Conservation (phyloP, 192 early-diverging fungal genomes). For the Endogone sp. region DNA sequence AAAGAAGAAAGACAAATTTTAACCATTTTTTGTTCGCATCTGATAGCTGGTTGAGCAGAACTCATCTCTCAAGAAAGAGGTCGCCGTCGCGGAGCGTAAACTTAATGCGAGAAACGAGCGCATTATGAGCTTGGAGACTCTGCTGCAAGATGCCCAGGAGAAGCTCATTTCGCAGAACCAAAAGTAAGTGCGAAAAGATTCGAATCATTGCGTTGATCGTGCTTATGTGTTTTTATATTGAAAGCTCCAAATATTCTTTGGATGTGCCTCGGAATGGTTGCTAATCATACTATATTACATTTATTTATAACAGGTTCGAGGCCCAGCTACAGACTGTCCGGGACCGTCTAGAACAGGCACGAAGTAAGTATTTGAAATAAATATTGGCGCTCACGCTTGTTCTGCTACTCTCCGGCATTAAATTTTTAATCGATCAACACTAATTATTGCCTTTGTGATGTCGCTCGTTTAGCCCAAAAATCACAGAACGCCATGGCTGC, state of each 20-base stretch:
- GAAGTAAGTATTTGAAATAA: slow-evolving; percentile 20
- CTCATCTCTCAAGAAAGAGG: slow-evolving; percentile 92
- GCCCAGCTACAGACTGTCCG: slow-evolving; percentile 73
- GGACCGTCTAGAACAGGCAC: slow-evolving; percentile 77
- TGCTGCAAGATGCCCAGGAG: slow-evolving; percentile 81
- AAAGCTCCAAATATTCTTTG: not conserved
- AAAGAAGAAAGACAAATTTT: not conserved
- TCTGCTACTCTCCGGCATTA: too few species aligned
- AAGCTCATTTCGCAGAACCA: slow-evolving; percentile 76
- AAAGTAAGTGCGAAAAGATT: slow-evolving; percentile 44
- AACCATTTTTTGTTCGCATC: not conserved
- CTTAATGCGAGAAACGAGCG: slow-evolving; percentile 89
- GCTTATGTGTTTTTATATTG: too few species aligned
- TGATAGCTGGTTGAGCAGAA: slow-evolving; percentile 90
- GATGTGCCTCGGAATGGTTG: not conserved
- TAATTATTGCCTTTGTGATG: too few species aligned
- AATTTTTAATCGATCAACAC: too few species aligned
- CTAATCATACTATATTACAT: not conserved
- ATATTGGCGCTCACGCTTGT: too few species aligned
- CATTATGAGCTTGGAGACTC: slow-evolving; percentile 82
- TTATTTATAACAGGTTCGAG: slow-evolving; percentile 57
- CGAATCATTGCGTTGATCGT: slow-evolving; percentile 10
- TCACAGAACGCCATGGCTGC: slow-evolving; percentile 19
- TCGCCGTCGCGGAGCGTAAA: slow-evolving; percentile 87
- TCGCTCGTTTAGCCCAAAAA: not conserved